Evolutionary conservation across 176 grass and related monocot genomes (phyloP).

Genomic region (Zea mays): Zm-B73-REFERENCE-NAM-5.0 NC_050096.1:95754501-95755000

Average conservation of each 20-base stretch:
- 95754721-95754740: background rate
- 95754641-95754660: no score
- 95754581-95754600: no score
- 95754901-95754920: slow-evolving; percentile 12
- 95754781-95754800: background rate
- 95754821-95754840: background rate
- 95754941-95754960: no score
- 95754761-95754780: no score
- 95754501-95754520: no score
- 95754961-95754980: background rate
- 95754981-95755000: background rate
- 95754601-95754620: no score
- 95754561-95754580: no score
- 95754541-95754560: no score
- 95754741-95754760: background rate
- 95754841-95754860: background rate
- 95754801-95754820: background rate
- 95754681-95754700: no score
- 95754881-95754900: background rate
- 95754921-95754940: slow-evolving; percentile 2
- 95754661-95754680: no score
- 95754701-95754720: background rate
- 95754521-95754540: no score
- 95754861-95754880: background rate
- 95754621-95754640: no score